Evolutionary conservation across 139 green algal genomes (phyloP).

Genomic region (Micractinium conductrix): DNA sequence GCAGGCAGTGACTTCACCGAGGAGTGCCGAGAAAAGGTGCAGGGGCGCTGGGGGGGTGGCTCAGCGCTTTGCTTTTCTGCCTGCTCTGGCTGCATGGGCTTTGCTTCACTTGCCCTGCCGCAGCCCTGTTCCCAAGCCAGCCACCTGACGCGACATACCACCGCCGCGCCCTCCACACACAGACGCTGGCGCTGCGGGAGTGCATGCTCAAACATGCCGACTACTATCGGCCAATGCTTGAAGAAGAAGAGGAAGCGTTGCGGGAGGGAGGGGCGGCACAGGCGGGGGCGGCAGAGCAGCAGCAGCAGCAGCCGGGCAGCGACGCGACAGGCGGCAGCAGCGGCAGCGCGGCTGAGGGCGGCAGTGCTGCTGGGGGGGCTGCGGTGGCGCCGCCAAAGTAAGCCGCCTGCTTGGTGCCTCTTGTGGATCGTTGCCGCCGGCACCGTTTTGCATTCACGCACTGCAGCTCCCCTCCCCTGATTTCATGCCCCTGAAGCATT

Average conservation of each 20-base stretch:
- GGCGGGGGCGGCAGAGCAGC: neutral
- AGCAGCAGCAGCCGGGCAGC: neutral
- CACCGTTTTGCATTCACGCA: no score
- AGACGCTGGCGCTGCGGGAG: constrained; percentile 62
- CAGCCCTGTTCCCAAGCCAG: no score
- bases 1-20: constrained; percentile 68
- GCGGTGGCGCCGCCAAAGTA: neutral
- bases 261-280: neutral
- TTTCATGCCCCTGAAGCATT: no score
- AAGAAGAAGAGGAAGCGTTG: constrained; percentile 48
- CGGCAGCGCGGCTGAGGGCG: neutral
- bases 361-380: no score
- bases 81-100: no score
- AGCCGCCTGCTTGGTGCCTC: no score
- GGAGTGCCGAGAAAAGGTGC: constrained; percentile 61
- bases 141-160: no score
- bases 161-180: neutral
- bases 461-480: no score
- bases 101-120: no score
- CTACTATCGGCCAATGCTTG: constrained; percentile 70
- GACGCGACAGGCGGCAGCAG: neutral
- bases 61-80: no score
- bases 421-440: no score
- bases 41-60: no score
- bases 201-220: constrained; percentile 76